Percentiles rank a stretch among this genome's conserved stretches.
These are phyloP conservation scores for Gracilaria gracilis DNA, from an alignment of 23 red algal genomes.

Conservation along the genomic window DNA sequence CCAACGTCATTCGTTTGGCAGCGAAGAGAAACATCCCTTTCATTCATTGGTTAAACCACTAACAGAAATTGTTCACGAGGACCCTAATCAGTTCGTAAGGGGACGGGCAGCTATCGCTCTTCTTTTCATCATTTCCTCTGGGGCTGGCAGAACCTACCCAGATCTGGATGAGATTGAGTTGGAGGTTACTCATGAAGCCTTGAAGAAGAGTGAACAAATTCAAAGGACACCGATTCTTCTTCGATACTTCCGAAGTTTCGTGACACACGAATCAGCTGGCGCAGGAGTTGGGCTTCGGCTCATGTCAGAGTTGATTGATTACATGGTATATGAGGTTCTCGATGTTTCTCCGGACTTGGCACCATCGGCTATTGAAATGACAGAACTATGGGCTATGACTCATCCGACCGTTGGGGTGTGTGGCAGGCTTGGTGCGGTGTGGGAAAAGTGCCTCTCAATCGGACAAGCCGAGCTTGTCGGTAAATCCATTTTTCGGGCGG, in stretches of 20 bases:
- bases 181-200: slow-evolving; percentile 28
- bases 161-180: slow-evolving; percentile 45
- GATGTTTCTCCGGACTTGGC: slow-evolving; percentile 74
- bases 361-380: slow-evolving; percentile 75
- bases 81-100: slow-evolving; percentile 71
- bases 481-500: slow-evolving; percentile 67
- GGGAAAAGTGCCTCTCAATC: slow-evolving; percentile 77
- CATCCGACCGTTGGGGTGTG: slow-evolving; percentile 72
- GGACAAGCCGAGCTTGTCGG: slow-evolving; percentile 60
- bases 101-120: slow-evolving; percentile 69
- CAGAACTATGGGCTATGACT: slow-evolving; percentile 75
- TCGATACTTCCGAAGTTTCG: slow-evolving; percentile 65
- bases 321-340: slow-evolving; percentile 78
- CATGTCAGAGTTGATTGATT: slow-evolving; percentile 71
- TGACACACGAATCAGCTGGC: slow-evolving; percentile 57
- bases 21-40: slow-evolving; percentile 59
- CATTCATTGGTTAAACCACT: slow-evolving; percentile 67
- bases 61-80: slow-evolving; percentile 78
- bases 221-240: slow-evolving; percentile 62
- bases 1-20: slow-evolving; percentile 10
- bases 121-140: slow-evolving; percentile 67
- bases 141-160: slow-evolving; percentile 57
- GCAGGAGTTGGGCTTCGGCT: slow-evolving; percentile 63
- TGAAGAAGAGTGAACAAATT: slow-evolving; percentile 40
- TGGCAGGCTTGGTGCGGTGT: slow-evolving; percentile 68